These are phyloP conservation scores for Leccinum ochraceum DNA, from an alignment of 768 basidiomycete species.

Conservation along the genomic window DNA sequence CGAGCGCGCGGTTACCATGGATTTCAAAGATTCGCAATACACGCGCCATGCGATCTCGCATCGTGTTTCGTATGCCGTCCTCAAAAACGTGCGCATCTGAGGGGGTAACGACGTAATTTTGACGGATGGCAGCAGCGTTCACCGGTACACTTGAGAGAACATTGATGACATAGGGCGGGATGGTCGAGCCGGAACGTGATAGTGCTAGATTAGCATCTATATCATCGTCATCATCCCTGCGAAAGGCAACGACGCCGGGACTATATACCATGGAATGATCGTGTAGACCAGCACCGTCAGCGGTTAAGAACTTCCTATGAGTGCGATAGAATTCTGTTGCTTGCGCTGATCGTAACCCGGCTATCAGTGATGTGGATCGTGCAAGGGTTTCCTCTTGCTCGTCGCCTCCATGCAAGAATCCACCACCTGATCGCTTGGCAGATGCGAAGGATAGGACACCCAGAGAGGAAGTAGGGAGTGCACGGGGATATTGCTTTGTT, in stretches of 20 bases:
- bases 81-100: conserved; percentile 37
- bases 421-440: conserved; percentile 45
- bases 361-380: conserved; percentile 42
- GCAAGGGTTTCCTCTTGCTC: conserved; percentile 48
- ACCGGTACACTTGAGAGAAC: conserved; percentile 45
- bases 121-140: conserved; percentile 43
- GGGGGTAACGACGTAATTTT: conserved; percentile 37
- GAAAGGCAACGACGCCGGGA: conserved; percentile 43
- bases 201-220: conserved; percentile 13
- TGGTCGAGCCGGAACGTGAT: conserved; percentile 28
- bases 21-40: conserved; percentile 44
- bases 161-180: conserved; percentile 40
- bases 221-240: conserved; percentile 38
- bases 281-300: conserved; percentile 43
- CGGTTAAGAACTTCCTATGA: conserved; percentile 35
- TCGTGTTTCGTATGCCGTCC: conserved; percentile 40
- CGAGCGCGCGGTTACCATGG: conserved; percentile 38
- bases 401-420: conserved; percentile 45
- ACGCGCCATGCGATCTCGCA: conserved; percentile 52
- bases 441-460: conserved; percentile 47
- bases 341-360: conserved; percentile 35
- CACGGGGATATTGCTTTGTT: conserved; percentile 11
- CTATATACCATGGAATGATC: conserved; percentile 51
- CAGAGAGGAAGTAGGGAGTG: conserved; percentile 30
- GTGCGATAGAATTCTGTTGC: conserved; percentile 43